A percentile compares a stretch with the other conserved stretches of the same genome.
phyloP scores from a whole-genome alignment of 306 rosid species.

The Acacia melanoxylon region DNA sequence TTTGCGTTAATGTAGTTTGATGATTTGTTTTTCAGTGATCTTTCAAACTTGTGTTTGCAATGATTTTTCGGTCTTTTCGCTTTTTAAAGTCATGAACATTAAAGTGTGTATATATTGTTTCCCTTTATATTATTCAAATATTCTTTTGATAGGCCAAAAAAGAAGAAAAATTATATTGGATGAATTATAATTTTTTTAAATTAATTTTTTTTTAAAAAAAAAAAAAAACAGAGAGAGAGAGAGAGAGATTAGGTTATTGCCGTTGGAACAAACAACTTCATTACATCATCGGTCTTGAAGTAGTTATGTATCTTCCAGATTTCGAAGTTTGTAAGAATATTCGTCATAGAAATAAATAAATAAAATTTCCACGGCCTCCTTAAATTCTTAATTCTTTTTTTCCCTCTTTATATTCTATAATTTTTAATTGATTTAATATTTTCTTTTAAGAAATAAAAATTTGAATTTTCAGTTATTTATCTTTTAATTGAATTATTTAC shows the following conservation, averaged over 20 bases:
- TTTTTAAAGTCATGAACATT: no score
- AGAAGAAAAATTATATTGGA: neutral
- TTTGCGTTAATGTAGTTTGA: neutral
- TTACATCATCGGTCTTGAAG: constrained; percentile 23
- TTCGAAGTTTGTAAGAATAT: neutral
- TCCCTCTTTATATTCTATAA: no score
- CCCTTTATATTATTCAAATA: neutral
- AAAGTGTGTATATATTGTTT: neutral
- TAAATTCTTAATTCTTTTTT: no score
- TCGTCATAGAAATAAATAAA: neutral
- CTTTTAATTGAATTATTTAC: no score
- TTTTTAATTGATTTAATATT: no score
- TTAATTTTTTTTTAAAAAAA: no score
- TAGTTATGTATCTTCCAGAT: neutral
- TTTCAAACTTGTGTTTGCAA: neutral
- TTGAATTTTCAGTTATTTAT: neutral
- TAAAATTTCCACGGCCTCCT: neutral
- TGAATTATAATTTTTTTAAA: neutral
- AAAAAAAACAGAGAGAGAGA: no score
- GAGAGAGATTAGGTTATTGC: neutral
- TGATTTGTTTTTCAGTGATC: neutral
- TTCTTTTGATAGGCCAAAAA: neutral
- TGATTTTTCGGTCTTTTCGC: neutral
- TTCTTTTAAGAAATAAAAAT: neutral
- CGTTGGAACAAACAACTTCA: neutral